These are phyloP conservation scores for Ophiostoma ulmi DNA, from an alignment of 2,329 filamentous ascomycete genomes.

Conservation along the genomic window DNA sequence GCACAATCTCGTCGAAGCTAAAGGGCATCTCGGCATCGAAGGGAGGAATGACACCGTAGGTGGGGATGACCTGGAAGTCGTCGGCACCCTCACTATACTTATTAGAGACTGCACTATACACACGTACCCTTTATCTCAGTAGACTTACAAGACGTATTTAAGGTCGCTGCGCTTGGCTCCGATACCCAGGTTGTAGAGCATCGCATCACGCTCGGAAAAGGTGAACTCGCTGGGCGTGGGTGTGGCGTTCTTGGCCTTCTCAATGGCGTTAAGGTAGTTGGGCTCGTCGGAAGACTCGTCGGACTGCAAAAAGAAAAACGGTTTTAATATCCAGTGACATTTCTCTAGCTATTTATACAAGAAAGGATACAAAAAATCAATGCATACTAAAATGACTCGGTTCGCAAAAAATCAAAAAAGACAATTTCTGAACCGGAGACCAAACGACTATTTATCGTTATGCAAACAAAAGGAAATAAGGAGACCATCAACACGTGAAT, in stretches of 20 bases:
- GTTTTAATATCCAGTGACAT: constrained; percentile 28
- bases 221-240: constrained; percentile 67
- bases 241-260: constrained; percentile 66
- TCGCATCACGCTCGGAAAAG: constrained; percentile 81
- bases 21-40: constrained; percentile 81
- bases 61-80: constrained; percentile 88
- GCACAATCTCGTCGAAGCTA: constrained; percentile 74
- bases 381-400: background rate
- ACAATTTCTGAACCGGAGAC: background rate
- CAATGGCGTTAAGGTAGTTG: constrained; percentile 63
- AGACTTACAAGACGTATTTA: constrained; percentile 66
- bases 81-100: constrained; percentile 66
- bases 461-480: constrained; percentile 16
- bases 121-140: background rate
- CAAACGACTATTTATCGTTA: constrained; percentile 9
- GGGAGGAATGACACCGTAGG: constrained; percentile 93
- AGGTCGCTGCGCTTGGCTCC: constrained; percentile 89
- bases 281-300: constrained; percentile 44
- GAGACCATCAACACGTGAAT: constrained; percentile 15
- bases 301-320: constrained; percentile 21
- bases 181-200: constrained; percentile 92
- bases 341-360: constrained; percentile 23
- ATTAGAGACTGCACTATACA: background rate
- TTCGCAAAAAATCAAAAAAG: background rate
- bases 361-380: constrained; percentile 18